Percentiles rank a stretch among this genome's conserved stretches.
These are phyloP conservation scores for Penicillium occitanis DNA, from an alignment of 2,329 filamentous ascomycete species.

Conservation along the genomic window DNA sequence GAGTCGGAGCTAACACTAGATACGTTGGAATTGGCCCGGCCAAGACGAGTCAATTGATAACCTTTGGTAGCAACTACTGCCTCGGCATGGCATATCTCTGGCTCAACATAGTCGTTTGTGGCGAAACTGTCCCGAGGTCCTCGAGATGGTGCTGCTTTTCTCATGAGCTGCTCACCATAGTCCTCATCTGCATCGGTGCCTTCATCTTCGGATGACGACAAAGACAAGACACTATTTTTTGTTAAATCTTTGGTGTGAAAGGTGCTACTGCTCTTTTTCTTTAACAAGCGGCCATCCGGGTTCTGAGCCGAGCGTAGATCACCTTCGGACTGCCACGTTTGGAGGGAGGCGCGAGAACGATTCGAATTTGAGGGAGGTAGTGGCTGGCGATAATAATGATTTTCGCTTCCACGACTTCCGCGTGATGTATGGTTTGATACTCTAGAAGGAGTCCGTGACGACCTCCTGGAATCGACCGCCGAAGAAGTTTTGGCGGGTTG, in stretches of 20 bases:
- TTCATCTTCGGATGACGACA: conserved; percentile 48
- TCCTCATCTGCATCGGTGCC: conserved; percentile 4
- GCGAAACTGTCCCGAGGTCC: conserved; percentile 41
- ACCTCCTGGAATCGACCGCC: background rate
- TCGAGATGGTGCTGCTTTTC: conserved; percentile 15
- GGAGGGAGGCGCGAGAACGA: conserved; percentile 24
- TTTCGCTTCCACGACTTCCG: conserved; percentile 29
- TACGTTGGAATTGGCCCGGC: conserved; percentile 25
- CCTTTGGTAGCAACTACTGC: conserved; percentile 37
- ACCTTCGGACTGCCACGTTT: conserved; percentile 26
- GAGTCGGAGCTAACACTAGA: conserved; percentile 29
- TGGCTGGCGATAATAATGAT: conserved; percentile 29
- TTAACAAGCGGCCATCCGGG: conserved; percentile 26
- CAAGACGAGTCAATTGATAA: conserved; percentile 31
- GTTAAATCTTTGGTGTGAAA: conserved; percentile 44
- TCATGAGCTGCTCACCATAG: conserved; percentile 20
- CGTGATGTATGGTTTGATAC: conserved; percentile 28
- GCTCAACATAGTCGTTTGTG: conserved; percentile 41
- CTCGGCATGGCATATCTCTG: conserved; percentile 46
- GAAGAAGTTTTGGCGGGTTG: conserved; percentile 7
- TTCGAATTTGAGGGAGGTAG: conserved; percentile 20
- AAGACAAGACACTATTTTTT: conserved; percentile 47
- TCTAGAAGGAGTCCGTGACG: conserved; percentile 17
- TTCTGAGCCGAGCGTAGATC: conserved; percentile 18
- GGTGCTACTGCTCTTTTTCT: conserved; percentile 41